Base-by-base conservation (phyloP, 768 basidiomycete species). In the Calocera viscosa region DNA sequence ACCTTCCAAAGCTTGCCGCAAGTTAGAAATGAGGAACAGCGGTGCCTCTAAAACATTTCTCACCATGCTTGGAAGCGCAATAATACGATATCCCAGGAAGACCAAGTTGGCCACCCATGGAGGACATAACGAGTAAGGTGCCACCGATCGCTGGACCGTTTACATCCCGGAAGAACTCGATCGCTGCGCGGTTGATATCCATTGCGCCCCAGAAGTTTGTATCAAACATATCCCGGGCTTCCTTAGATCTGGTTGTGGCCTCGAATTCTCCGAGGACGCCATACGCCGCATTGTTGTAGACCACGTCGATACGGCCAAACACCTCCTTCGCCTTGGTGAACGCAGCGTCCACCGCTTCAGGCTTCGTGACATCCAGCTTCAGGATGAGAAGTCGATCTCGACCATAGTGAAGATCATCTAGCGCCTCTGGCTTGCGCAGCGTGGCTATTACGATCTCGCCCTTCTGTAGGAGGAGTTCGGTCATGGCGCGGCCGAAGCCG, bases 241-340 rank as follows among this genome's bases (percentile, higher is more conserved):
- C 72, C 2, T 73, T 73, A 7, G 77, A 76, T 28, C 53, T 14
- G 3, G 71, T 70, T 66, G 75, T 73, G 16, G 73, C 75, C 71
- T 82, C 81, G 33, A 77, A 72, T 68, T 81, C 79, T 17, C 72
- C 72, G 16, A 77, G 65, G 24, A 76, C 66, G 11, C 69, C 73
- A 49, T 69, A 70, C 41, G 68, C 74, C 68, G 81, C 81, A 67
- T 82, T 82, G 69, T 78, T 81, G 68, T 78, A 76, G 3, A 82
- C 81, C 63, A 82, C 72, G 64, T 82, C 82, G 19, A 81, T 69
- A 30, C 77, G 72, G 2, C 80, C 80, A 71, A 82, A 82, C 16
- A 69, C 70, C 34, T 73, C 71, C 49, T 76, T 68, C 0, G 77
- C 76, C 49, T 69, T 69, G 14, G 68, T 70, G 67, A 82, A 82